Conservation (phyloP, 176 grass and related monocot species). For the Panicum miliaceum region DNA sequence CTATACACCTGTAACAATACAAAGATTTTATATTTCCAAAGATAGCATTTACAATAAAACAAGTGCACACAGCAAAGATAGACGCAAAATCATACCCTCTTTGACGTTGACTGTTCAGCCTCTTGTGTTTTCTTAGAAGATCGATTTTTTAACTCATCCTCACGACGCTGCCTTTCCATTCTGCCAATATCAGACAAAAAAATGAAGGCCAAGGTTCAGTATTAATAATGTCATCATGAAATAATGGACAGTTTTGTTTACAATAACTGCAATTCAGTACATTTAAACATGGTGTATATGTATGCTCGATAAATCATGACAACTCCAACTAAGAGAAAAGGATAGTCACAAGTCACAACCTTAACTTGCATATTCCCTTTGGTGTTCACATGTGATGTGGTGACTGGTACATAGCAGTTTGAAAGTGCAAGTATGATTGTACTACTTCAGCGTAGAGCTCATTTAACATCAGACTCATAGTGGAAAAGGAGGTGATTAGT, state of each 20-base stretch:
- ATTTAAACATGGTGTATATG: slow-evolving; percentile 5
- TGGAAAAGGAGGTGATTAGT: slow-evolving; percentile 9
- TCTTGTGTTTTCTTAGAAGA: slow-evolving; percentile 89
- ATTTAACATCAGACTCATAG: background rate
- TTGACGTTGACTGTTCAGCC: slow-evolving; percentile 67
- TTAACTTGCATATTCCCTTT: slow-evolving; percentile 9
- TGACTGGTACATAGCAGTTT: background rate
- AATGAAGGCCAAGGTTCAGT: slow-evolving; percentile 22
- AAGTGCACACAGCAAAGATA: background rate
- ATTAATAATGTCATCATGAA: slow-evolving; percentile 25
- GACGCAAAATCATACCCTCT: slow-evolving; percentile 51
- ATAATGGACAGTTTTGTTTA: background rate
- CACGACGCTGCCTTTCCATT: slow-evolving; percentile 87
- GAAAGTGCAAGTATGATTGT: background rate
- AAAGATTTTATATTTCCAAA: slow-evolving; percentile 12
- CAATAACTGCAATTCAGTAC: background rate
- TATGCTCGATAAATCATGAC: slow-evolving; percentile 11
- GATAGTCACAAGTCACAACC: background rate
- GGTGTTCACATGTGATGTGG: background rate
- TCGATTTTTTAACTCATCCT: slow-evolving; percentile 79
- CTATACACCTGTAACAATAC: background rate
- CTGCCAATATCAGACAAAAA: slow-evolving; percentile 53
- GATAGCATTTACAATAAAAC: slow-evolving; percentile 1
- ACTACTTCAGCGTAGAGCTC: background rate
- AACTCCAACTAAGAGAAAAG: background rate